These are phyloP conservation scores for Xerocomus brunneocitrinus DNA, from an alignment of 768 basidiomycete genomes.

Conservation along the genomic window DNA sequence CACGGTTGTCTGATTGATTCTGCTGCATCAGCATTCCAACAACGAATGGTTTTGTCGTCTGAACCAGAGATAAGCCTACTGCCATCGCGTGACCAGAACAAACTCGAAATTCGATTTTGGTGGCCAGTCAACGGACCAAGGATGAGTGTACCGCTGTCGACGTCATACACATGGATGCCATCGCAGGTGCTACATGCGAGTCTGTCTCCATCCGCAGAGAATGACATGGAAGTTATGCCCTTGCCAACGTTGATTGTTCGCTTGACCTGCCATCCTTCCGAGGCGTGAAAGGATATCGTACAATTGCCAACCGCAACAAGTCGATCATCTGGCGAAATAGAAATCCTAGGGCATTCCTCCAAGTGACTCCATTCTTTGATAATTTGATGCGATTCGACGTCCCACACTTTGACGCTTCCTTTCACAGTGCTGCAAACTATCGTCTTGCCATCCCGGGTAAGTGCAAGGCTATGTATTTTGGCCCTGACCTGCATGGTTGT, in stretches of 20 bases:
- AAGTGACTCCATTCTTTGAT: slow-evolving; percentile 2
- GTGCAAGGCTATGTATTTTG: not conserved
- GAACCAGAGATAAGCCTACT: not conserved
- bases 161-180: not conserved
- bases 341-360: not conserved
- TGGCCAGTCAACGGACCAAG: not conserved
- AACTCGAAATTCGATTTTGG: not conserved
- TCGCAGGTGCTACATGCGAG: not conserved
- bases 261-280: not conserved
- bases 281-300: not conserved
- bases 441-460: not conserved
- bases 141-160: not conserved
- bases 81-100: slow-evolving; percentile 7
- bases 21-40: slow-evolving; percentile 6
- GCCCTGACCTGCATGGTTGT: not conserved
- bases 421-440: not conserved
- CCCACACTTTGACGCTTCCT: slow-evolving; percentile 3
- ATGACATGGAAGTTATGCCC: not conserved
- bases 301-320: not conserved
- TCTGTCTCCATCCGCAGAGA: slow-evolving; percentile 1
- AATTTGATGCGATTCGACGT: not conserved
- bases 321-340: not conserved
- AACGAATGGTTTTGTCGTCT: not conserved
- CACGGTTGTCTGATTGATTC: not conserved
- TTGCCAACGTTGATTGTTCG: not conserved